phyloP scores from a whole-genome alignment of 495 filamentous ascomycete genomes.

The Aspergillus steynii region DNA sequence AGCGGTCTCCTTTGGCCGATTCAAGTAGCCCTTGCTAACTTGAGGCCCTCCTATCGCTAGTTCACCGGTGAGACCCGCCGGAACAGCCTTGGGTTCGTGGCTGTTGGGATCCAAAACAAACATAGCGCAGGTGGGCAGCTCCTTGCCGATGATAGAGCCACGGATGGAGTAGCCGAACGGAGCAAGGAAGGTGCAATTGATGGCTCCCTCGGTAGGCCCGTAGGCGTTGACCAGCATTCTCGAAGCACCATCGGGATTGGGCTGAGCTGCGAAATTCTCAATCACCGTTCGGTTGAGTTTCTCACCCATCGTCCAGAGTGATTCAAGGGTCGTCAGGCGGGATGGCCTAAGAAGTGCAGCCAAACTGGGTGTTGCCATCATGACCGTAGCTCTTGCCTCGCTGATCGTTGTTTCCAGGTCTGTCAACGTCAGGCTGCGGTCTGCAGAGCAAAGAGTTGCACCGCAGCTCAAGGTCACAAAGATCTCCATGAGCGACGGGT shows the following conservation, averaged over 20 bases:
- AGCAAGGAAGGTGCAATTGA: conserved; percentile 30
- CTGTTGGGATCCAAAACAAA: conserved; percentile 30
- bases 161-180: conserved; percentile 25
- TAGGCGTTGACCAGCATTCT: conserved; percentile 33
- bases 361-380: conserved; percentile 37
- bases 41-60: conserved; percentile 47
- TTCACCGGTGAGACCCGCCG: conserved; percentile 45
- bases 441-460: conserved; percentile 52
- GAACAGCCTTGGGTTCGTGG: conserved; percentile 30
- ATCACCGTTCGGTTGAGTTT: conserved; percentile 31
- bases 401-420: conserved; percentile 28
- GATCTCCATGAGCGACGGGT: conserved; percentile 82
- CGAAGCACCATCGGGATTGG: conserved; percentile 1
- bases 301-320: conserved; percentile 36
- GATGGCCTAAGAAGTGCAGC: conserved; percentile 29
- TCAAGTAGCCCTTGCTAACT: conserved; percentile 47
- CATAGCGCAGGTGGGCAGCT: conserved; percentile 30
- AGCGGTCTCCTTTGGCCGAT: conserved; percentile 38
- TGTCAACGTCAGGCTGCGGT: conserved; percentile 24
- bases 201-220: conserved; percentile 37
- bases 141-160: conserved; percentile 38
- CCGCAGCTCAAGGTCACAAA: conserved; percentile 74
- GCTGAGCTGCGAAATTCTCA: conserved; percentile 23
- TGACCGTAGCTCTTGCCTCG: conserved; percentile 26
- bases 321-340: conserved; percentile 26